Conservation (phyloP, 1,139 yeast genomes). For the Chernovozyma sophiae-reginae region DNA sequence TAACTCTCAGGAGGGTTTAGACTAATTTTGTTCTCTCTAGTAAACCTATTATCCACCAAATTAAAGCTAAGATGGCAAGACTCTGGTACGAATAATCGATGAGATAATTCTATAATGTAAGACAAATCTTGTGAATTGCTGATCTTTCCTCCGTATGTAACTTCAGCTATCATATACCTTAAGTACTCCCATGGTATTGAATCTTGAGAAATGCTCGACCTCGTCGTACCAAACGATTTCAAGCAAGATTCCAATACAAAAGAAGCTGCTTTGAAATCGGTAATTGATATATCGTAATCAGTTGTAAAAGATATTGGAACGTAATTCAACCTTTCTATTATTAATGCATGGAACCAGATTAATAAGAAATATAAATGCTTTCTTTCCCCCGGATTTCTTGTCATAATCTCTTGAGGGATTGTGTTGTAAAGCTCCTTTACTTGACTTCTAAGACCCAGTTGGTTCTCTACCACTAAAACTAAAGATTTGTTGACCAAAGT, state of each 20-base stretch:
- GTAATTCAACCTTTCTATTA: constrained; percentile 57
- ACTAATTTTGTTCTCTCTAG: constrained; percentile 12
- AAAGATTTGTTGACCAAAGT: constrained; percentile 50
- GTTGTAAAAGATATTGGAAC: constrained; percentile 61
- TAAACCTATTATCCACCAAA: constrained; percentile 26
- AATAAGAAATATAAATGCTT: constrained; percentile 50
- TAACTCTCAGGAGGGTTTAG: constrained; percentile 50
- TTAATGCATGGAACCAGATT: constrained; percentile 66
- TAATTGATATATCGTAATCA: constrained; percentile 65
- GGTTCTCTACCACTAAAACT: constrained; percentile 55
- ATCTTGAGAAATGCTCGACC: constrained; percentile 44
- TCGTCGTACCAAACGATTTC: constrained; percentile 17
- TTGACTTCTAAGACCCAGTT: constrained; percentile 54
- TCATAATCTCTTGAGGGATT: constrained; percentile 16
- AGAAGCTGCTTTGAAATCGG: constrained; percentile 60
- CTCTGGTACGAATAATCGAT: constrained; percentile 20
- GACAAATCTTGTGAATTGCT: constrained; percentile 43
- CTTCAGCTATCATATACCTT: constrained; percentile 44
- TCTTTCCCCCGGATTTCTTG: constrained; percentile 38
- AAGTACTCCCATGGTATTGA: constrained; percentile 57
- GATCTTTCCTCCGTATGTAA: constrained; percentile 75
- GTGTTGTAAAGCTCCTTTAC: constrained; percentile 40
- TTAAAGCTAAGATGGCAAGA: constrained; percentile 27
- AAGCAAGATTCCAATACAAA: constrained; percentile 42
- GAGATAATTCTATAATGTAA: constrained; percentile 24